Evolutionary conservation across 371 early-diverging fungal genomes (phyloP), one percentile per base, ranked within the genome.

Genomic region (Saksenaea oblongispora): DNA sequence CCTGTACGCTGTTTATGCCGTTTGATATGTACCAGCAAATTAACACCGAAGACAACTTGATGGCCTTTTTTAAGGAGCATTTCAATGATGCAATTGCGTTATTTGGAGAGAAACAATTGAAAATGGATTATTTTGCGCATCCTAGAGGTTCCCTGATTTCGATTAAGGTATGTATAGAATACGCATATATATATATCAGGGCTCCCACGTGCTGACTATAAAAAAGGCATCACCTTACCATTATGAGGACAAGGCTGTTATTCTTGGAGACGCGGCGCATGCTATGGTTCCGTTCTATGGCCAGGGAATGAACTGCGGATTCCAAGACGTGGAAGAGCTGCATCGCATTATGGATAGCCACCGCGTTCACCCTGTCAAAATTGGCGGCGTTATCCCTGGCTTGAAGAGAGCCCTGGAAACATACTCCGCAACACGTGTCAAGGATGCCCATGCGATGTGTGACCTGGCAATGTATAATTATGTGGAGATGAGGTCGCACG

Each of bases 241-340:
- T 63, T 90, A 91, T 75, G 76, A 85, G 54, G 84, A 89, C 58
- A 84, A 82, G 11, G 87, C 82, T 0, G 82, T 98, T 15, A 91
- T 97, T 35, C 69, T 98, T 36, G 98, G 98, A 26, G 98, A 98
- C 72, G 95, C 98, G 0, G 96, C 98, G 0, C 98, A 98, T 70
- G 93, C 95, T 27, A 97, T 97, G 96, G 98, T 98, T 0, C 98
- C 98, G 5, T 98, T 98, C 69, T 98, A 92, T 54, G 95, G 93
- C 8, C 93, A 95, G 67, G 98, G 98, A 2, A 96, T 98, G 98
- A 98, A 98, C 75, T 95, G 95, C 76, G 99, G 99, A 1, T 95
- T 98, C 64, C 96, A 98, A 71, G 99, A 98, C 66, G 86, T 94
- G 15, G 82, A 88, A 39, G 87, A 88, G 17, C 82, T 98, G 5